phyloP scores from a whole-genome alignment of 495 filamentous ascomycete species.

The Penicillium pancosmium region DNA sequence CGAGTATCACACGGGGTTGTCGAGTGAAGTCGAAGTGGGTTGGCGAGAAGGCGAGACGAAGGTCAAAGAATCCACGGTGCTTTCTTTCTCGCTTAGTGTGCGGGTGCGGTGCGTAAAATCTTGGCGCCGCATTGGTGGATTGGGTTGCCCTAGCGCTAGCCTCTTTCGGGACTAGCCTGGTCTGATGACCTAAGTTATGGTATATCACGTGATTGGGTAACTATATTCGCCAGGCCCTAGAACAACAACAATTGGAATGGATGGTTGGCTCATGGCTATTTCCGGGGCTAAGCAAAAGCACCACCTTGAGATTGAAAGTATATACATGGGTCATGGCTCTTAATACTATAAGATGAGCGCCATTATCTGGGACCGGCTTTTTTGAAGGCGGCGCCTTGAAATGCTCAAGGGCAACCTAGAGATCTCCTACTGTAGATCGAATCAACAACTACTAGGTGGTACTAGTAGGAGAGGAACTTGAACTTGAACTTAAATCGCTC shows the following conservation, averaged over 20 bases:
- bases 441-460: not conserved
- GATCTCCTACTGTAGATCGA: not conserved
- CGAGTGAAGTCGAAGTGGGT: conserved; percentile 43
- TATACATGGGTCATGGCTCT: no score
- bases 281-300: not conserved
- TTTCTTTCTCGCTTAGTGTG: conserved; percentile 52
- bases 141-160: conserved; percentile 44
- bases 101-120: conserved; percentile 47
- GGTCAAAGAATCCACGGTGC: conserved; percentile 33
- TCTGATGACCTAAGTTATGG: not conserved
- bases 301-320: not conserved
- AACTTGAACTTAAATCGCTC: not conserved
- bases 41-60: conserved; percentile 42
- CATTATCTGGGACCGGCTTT: not conserved
- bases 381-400: not conserved
- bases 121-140: conserved; percentile 42
- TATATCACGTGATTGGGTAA: not conserved
- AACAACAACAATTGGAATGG: no score
- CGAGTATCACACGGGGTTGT: conserved; percentile 47
- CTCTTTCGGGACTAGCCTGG: conserved; percentile 18
- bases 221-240: not conserved
- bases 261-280: no score
- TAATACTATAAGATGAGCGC: no score
- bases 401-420: not conserved
- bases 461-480: not conserved